phyloP scores from a whole-genome alignment of 2,329 filamentous ascomycete species.

The Gnomoniopsis sp. region DNA sequence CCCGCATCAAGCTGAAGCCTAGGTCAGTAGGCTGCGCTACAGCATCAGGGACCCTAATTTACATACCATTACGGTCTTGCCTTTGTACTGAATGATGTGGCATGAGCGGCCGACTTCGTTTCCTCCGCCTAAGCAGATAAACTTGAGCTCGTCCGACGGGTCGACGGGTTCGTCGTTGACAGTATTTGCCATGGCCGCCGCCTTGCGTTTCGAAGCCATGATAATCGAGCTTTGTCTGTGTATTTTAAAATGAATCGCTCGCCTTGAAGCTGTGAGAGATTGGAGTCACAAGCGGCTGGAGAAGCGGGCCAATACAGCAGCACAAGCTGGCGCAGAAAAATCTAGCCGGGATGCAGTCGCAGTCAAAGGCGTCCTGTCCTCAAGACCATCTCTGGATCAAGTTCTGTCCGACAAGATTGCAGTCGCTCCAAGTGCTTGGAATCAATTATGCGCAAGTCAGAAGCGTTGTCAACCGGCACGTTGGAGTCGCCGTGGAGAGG shows the following conservation, averaged over 20 bases:
- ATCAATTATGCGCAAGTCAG: too few species aligned
- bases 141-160: slow-evolving; percentile 89
- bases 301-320: too few species aligned
- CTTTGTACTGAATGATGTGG: slow-evolving; percentile 98
- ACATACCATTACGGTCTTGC: slow-evolving; percentile 95
- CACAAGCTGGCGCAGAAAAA: too few species aligned
- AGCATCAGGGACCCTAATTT: background rate
- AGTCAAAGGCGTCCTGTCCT: too few species aligned
- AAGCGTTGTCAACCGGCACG: too few species aligned
- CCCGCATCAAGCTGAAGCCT: slow-evolving; percentile 80
- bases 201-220: slow-evolving; percentile 96
- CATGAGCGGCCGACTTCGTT: slow-evolving; percentile 97
- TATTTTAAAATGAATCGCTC: background rate
- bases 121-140: slow-evolving; percentile 88
- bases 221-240: background rate
- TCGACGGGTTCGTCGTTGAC: slow-evolving; percentile 82
- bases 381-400: too few species aligned
- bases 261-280: background rate
- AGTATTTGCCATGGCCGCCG: slow-evolving; percentile 65
- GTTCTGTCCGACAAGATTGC: too few species aligned
- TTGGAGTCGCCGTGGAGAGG: too few species aligned
- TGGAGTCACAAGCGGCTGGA: too few species aligned
- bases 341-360: too few species aligned
- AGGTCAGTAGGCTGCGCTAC: slow-evolving; percentile 7
- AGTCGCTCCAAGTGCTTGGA: too few species aligned